Conservation (phyloP, 495 filamentous ascomycete species). For the Xylaria cubensis region DNA sequence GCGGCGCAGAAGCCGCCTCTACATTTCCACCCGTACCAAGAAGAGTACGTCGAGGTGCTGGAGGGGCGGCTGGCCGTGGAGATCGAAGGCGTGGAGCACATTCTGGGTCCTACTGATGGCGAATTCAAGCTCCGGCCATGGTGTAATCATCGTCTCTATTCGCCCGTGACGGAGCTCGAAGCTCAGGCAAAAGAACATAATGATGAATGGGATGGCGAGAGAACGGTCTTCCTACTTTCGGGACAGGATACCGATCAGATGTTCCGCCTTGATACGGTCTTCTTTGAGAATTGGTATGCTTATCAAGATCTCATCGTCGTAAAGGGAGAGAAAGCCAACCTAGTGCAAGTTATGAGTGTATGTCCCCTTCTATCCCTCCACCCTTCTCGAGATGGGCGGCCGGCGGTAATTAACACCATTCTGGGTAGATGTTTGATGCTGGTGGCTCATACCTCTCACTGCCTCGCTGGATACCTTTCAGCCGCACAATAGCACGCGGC, state of each 20-base stretch:
- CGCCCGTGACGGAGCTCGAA: slow-evolving; percentile 30
- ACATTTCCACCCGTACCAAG: slow-evolving; percentile 55
- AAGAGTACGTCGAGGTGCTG: slow-evolving; percentile 50
- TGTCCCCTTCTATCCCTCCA: slow-evolving; percentile 18
- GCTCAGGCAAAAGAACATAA: background rate
- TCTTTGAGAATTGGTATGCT: slow-evolving; percentile 64
- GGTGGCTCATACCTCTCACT: slow-evolving; percentile 55
- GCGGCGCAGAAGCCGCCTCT: slow-evolving; percentile 50
- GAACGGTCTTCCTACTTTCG: slow-evolving; percentile 40
- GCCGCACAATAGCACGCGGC: slow-evolving; percentile 43
- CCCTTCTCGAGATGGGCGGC: background rate
- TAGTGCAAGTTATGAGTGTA: slow-evolving; percentile 56
- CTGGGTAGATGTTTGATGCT: slow-evolving; percentile 54
- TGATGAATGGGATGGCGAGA: slow-evolving; percentile 22
- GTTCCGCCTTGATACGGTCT: slow-evolving; percentile 53
- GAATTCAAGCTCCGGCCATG: slow-evolving; percentile 46
- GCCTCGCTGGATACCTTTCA: slow-evolving; percentile 56
- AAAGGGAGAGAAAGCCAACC: slow-evolving; percentile 46
- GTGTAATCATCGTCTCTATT: slow-evolving; percentile 49
- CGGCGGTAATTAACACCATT: background rate
- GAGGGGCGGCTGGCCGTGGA: slow-evolving; percentile 48
- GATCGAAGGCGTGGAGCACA: slow-evolving; percentile 43
- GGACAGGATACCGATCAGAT: slow-evolving; percentile 41
- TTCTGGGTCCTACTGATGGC: slow-evolving; percentile 42
- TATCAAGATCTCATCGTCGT: slow-evolving; percentile 57